phyloP scores from a whole-genome alignment of 306 rosid genomes.

The Corylus americana region DNA sequence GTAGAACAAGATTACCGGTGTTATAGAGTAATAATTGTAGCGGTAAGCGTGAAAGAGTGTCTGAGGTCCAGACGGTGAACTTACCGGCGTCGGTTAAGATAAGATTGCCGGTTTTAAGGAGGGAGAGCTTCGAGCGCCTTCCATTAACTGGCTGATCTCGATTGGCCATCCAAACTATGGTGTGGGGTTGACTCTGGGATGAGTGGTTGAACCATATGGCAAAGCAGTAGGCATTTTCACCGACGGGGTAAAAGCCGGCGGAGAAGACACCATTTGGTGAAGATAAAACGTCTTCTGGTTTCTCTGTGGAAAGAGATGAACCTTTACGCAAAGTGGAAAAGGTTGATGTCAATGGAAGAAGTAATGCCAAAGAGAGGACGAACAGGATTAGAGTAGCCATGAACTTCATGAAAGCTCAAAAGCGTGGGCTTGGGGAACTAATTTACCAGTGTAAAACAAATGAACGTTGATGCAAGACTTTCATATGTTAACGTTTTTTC shows the following conservation, averaged over 20 bases:
- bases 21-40: conserved; percentile 22
- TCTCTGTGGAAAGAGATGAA: conserved; percentile 26
- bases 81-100: too few species aligned
- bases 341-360: too few species aligned
- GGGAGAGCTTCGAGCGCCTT: too few species aligned
- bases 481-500: too few species aligned
- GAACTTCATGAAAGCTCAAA: too few species aligned
- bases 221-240: background rate
- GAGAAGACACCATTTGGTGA: conserved; percentile 26
- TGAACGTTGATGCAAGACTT: too few species aligned
- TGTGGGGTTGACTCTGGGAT: background rate
- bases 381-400: too few species aligned
- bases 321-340: background rate
- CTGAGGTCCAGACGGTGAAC: too few species aligned
- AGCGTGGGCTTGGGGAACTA: too few species aligned
- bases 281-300: conserved; percentile 13
- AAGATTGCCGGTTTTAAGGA: too few species aligned
- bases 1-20: conserved; percentile 25
- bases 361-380: too few species aligned
- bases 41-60: background rate
- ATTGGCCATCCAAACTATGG: conserved; percentile 50
- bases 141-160: background rate
- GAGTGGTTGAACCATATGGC: conserved; percentile 27
- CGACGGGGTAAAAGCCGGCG: conserved; percentile 25
- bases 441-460: too few species aligned